A percentile compares a stretch with the other conserved stretches of the same genome.
These are phyloP conservation scores for Saccharomycopsis phalli DNA, from an alignment of 1,139 yeast species.

Conservation along the genomic window DNA sequence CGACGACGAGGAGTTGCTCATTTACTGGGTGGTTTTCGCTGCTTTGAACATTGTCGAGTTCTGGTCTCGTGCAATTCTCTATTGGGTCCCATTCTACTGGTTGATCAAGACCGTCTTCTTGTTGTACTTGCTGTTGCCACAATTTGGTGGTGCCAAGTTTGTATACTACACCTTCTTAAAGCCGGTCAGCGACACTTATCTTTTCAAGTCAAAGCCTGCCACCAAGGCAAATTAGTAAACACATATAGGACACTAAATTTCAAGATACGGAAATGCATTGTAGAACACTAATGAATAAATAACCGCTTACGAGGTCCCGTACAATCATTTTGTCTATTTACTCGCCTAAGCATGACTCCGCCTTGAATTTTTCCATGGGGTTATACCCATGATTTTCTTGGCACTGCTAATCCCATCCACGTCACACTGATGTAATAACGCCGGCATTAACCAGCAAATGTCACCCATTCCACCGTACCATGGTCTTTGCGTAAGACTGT, in stretches of 20 bases:
- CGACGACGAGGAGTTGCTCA: slow-evolving; percentile 81
- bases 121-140: slow-evolving; percentile 82
- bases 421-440: too few relatives aligned
- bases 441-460: too few relatives aligned
- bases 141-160: slow-evolving; percentile 73
- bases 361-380: not conserved
- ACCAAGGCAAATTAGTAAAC: slow-evolving; percentile 7
- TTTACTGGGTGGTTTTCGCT: slow-evolving; percentile 97
- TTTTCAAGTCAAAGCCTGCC: slow-evolving; percentile 13
- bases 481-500: too few relatives aligned
- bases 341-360: not conserved
- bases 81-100: slow-evolving; percentile 96
- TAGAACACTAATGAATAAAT: too few relatives aligned
- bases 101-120: slow-evolving; percentile 83
- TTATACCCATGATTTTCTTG: not conserved
- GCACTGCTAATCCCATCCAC: too few relatives aligned
- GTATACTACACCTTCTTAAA: slow-evolving; percentile 57
- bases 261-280: not conserved
- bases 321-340: too few relatives aligned
- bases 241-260: not conserved
- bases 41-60: slow-evolving; percentile 84
- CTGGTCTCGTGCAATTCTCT: slow-evolving; percentile 88
- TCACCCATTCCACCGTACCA: too few relatives aligned
- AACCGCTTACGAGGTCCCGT: too few relatives aligned
- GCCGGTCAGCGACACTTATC: slow-evolving; percentile 58